Conservation (phyloP, 2,329 filamentous ascomycete genomes). For the Dryadomyces sulphureus region DNA sequence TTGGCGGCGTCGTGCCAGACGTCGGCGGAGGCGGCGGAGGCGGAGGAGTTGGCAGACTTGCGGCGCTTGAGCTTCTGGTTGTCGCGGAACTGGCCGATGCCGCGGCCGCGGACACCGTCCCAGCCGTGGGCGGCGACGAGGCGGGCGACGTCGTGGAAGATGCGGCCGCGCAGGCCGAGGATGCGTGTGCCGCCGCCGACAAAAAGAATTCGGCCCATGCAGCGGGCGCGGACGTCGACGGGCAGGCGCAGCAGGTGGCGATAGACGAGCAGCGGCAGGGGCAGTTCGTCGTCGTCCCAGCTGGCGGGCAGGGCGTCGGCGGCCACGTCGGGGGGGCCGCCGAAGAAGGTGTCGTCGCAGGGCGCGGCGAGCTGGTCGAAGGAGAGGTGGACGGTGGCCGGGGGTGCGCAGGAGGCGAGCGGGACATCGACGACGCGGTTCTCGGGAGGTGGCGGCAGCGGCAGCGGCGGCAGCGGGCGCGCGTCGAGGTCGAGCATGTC, state of each 20-base stretch:
- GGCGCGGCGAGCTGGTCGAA: conserved; percentile 59
- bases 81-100: conserved; percentile 36
- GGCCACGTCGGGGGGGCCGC: conserved; percentile 11
- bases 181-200: conserved; percentile 68
- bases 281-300: conserved; percentile 77
- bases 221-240: conserved; percentile 66
- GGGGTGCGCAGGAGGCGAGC: conserved; percentile 30
- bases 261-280: conserved; percentile 65
- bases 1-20: conserved; percentile 26
- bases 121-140: conserved; percentile 59
- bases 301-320: conserved; percentile 27
- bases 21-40: not conserved
- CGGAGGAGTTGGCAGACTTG: too few relatives aligned
- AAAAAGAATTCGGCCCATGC: conserved; percentile 81
- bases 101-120: conserved; percentile 60
- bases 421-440: conserved; percentile 20
- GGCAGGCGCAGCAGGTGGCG: conserved; percentile 60
- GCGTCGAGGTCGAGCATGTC: not conserved
- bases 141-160: conserved; percentile 58
- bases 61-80: conserved; percentile 33
- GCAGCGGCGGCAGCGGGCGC: too few relatives aligned
- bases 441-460: too few relatives aligned
- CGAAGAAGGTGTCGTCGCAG: conserved; percentile 64
- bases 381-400: conserved; percentile 46
- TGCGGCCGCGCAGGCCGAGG: conserved; percentile 61